Base-by-base conservation (phyloP, 257 asterid species). In the Asclepias syriaca region DNA sequence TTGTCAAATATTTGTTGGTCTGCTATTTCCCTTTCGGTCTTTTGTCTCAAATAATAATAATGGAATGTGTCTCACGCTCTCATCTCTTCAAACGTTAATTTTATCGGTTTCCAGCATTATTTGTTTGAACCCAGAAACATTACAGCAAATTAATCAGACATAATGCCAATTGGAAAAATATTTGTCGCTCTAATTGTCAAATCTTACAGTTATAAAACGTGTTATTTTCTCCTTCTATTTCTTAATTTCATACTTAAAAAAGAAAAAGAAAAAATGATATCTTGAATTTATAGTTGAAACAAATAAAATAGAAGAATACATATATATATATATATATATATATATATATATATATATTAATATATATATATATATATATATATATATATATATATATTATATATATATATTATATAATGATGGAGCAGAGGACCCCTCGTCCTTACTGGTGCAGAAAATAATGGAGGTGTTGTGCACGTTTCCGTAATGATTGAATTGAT, bases 1-100 rank as follows among this genome's bases (percentile, higher is more conserved):
- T 40, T 78, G 83, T 78, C 77, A 63, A 43, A 43, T 43, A 43
- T 43, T 73, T 66, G 22, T 63, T 60, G 75, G 81, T 74, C 79
- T 27, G 46, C 66, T 64, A 43, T 43, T 43, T 5, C n/a, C 50
- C 79, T 82, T 82, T 76, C 81, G 83, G 83, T 65, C 72, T 29
- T 75, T 72, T 73, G 82, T 81, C 82, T 65, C 72, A 5, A 15
- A 54, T 11, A 63, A 57, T 72, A 67, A 57, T 72, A n/a, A 60
- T 77, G 76, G 74, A 51, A 27, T 60, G 64, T 70, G 77, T 80
- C 75, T 77, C 72, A 43, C 69, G 32, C 69, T 18, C 75, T 64
- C 72, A 79, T 75, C 74, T 79, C 79, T 43, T 9, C 11, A 66
- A 78, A 78, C 0, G 27, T 24, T 24, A 24, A 24, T 24, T 24